These are phyloP conservation scores for Leccinum broughii DNA, from an alignment of 768 basidiomycete species.

Conservation along the genomic window DNA sequence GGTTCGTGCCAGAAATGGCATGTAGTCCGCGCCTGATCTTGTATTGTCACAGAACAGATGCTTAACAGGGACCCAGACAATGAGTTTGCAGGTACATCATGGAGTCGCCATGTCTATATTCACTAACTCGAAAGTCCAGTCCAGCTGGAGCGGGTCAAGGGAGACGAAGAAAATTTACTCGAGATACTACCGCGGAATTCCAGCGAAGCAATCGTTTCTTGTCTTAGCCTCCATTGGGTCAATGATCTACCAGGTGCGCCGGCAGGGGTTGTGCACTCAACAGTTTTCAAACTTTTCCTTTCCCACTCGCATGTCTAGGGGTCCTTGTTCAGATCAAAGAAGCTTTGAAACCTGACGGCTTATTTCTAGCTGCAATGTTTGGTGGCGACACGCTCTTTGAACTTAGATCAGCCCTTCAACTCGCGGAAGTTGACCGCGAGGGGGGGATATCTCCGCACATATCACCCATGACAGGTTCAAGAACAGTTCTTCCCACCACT, in stretches of 20 bases:
- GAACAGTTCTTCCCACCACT: neutral
- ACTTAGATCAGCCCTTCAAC: conserved; percentile 88
- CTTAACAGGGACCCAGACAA: conserved; percentile 76
- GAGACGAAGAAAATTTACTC: conserved; percentile 83
- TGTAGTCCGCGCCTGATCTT: conserved; percentile 6
- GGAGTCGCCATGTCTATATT: neutral
- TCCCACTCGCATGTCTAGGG: conserved; percentile 44
- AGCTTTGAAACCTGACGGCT: conserved; percentile 83
- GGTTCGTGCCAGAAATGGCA: conserved; percentile 1
- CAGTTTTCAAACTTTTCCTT: conserved; percentile 3
- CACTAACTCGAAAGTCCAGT: conserved; percentile 46
- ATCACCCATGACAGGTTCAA: conserved; percentile 94
- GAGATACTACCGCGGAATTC: conserved; percentile 64
- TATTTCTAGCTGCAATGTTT: conserved; percentile 92
- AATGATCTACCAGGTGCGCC: conserved; percentile 90
- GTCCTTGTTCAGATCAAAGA: conserved; percentile 84
- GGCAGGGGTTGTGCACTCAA: neutral
- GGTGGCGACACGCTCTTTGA: conserved; percentile 98
- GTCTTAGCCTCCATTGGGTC: conserved; percentile 93
- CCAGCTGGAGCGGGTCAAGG: conserved; percentile 70
- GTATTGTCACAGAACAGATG: conserved; percentile 50
- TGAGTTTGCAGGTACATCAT: conserved; percentile 72
- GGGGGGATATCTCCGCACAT: conserved; percentile 96
- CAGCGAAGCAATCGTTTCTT: conserved; percentile 91
- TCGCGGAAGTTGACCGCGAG: conserved; percentile 91